Evolutionary conservation across 495 filamentous ascomycete genomes (phyloP).

Genomic region (Aspergillus nanangensis): DNA sequence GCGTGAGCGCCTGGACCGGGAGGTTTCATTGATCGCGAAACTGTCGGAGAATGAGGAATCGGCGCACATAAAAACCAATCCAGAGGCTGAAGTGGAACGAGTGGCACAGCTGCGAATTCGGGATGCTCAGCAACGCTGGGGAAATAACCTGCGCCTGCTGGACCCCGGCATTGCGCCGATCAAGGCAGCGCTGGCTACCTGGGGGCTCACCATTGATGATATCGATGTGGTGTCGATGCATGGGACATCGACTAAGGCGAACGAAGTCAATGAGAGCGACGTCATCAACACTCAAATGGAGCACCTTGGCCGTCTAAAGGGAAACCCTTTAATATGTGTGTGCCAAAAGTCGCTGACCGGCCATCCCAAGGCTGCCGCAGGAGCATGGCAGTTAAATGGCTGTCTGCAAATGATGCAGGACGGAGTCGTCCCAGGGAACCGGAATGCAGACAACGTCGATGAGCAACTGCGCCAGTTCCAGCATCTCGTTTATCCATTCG

Average conservation of each 20-base stretch:
- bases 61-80: not conserved
- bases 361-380: constrained; percentile 97
- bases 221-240: constrained; percentile 94
- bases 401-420: constrained; percentile 89
- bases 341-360: constrained; percentile 99
- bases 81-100: not conserved
- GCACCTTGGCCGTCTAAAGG: constrained; percentile 90
- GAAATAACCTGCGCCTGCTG: constrained; percentile 95
- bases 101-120: constrained; percentile 45
- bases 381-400: constrained; percentile 99
- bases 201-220: constrained; percentile 96
- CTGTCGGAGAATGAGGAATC: not conserved
- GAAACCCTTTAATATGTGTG: constrained; percentile 94
- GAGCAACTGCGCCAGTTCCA: constrained; percentile 91
- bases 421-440: constrained; percentile 90
- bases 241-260: constrained; percentile 95
- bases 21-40: not conserved
- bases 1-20: constrained; percentile 33
- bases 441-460: constrained; percentile 97
- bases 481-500: constrained; percentile 92
- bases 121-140: constrained; percentile 81
- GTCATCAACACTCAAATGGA: constrained; percentile 94
- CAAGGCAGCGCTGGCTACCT: constrained; percentile 88
- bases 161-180: constrained; percentile 89
- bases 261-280: constrained; percentile 98